phyloP scores from a whole-genome alignment of 768 basidiomycete species.

The Butyriboletus loyo region DNA sequence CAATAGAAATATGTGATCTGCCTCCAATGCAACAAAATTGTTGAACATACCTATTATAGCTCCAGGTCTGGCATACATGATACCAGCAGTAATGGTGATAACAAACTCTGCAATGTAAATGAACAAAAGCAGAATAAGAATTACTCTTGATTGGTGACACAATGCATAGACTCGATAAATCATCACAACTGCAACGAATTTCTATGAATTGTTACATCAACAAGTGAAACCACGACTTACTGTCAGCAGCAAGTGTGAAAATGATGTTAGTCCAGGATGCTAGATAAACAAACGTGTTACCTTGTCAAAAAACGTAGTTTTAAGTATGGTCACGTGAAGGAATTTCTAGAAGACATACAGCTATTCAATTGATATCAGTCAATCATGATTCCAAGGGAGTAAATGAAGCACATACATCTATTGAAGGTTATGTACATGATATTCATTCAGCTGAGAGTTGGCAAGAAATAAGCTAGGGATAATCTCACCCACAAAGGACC shows the following conservation, averaged over 20 bases:
- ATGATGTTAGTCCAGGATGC: background rate
- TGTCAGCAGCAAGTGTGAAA: background rate
- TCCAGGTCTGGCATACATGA: background rate
- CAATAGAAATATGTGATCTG: too few species aligned
- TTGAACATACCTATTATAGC: background rate
- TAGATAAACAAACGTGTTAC: background rate
- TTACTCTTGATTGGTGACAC: background rate
- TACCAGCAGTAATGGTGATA: background rate
- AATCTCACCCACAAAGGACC: conserved; percentile 5
- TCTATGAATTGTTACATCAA: background rate
- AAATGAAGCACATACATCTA: conserved; percentile 8
- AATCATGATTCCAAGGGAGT: background rate
- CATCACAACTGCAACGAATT: conserved; percentile 6
- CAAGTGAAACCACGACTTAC: background rate
- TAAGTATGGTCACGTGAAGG: too few species aligned
- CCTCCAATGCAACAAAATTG: background rate
- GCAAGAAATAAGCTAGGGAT: background rate
- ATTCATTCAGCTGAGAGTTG: background rate
- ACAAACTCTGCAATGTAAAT: background rate
- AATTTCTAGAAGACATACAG: background rate
- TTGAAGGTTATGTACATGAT: too few species aligned
- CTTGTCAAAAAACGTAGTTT: background rate
- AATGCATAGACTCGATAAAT: conserved; percentile 10
- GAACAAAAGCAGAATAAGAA: background rate
- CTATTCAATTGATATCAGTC: background rate